Conservation (phyloP, 2,329 filamentous ascomycete species). For the Helotiales sp. region DNA sequence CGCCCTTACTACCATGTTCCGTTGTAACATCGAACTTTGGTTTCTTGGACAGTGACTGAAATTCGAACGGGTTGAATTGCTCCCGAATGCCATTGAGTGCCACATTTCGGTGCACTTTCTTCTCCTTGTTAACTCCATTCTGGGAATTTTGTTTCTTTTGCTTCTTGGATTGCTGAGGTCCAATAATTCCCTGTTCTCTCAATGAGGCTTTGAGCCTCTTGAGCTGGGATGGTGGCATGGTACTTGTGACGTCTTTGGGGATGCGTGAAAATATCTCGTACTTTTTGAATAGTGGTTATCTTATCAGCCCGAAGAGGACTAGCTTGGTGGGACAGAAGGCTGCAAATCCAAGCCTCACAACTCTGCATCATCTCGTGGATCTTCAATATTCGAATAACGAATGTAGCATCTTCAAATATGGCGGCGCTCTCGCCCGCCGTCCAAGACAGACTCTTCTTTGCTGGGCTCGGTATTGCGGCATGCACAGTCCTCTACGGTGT, state of each 20-base stretch:
- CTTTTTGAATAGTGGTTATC: slow-evolving; percentile 17
- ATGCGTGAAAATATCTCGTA: slow-evolving; percentile 11
- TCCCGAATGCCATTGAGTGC: slow-evolving; percentile 87
- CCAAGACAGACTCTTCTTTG: slow-evolving; percentile 29
- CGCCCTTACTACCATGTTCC: slow-evolving; percentile 45
- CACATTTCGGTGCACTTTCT: slow-evolving; percentile 73
- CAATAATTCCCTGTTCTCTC: slow-evolving; percentile 83
- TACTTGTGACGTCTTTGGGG: slow-evolving; percentile 17
- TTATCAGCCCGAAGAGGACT: slow-evolving; percentile 21
- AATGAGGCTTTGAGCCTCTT: slow-evolving; percentile 94
- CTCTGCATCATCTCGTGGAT: neutral
- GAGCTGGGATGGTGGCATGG: slow-evolving; percentile 93
- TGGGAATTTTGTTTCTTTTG: slow-evolving; percentile 76
- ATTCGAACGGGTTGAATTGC: slow-evolving; percentile 96
- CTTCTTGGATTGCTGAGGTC: slow-evolving; percentile 93
- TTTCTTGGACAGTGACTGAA: slow-evolving; percentile 75
- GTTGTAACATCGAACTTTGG: slow-evolving; percentile 84
- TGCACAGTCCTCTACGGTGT: slow-evolving; percentile 59
- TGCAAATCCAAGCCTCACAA: neutral
- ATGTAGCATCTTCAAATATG: slow-evolving; percentile 31
- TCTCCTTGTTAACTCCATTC: slow-evolving; percentile 65
- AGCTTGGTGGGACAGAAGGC: neutral
- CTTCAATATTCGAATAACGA: slow-evolving; percentile 5
- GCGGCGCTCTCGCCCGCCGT: slow-evolving; percentile 29
- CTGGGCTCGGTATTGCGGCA: slow-evolving; percentile 48